Conservation (phyloP, 1,139 yeast genomes). For the Candida pseudocylindracea region DNA sequence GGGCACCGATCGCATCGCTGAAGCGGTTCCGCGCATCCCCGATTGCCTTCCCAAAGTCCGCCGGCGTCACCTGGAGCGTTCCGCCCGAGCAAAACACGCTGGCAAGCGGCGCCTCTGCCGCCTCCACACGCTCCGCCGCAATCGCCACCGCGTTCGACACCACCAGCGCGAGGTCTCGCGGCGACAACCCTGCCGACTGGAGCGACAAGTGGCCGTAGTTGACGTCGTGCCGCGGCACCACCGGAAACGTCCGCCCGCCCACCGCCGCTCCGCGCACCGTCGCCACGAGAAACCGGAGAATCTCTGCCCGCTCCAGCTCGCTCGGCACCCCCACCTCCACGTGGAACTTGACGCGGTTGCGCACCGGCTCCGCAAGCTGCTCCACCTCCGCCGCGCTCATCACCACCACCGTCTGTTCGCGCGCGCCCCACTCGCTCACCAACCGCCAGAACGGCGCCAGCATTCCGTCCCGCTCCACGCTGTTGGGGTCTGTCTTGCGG, state of each 20-base stretch:
- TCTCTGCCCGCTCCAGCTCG: constrained; percentile 46
- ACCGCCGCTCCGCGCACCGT: constrained; percentile 3
- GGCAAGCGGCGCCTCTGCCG: constrained; percentile 5
- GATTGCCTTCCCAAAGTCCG: constrained; percentile 53
- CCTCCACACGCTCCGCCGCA: constrained; percentile 28
- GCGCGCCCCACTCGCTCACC: too few species aligned
- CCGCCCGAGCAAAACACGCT: constrained; percentile 25
- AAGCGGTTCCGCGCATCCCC: constrained; percentile 70
- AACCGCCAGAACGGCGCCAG: too few species aligned
- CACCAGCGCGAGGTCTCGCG: constrained; percentile 60
- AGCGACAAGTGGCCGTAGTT: constrained; percentile 38
- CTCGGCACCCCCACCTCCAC: constrained; percentile 56
- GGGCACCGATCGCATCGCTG: constrained; percentile 93
- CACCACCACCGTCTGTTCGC: constrained; percentile 11
- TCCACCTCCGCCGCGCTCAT: constrained; percentile 61
- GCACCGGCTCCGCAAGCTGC: constrained; percentile 37
- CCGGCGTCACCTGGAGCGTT: constrained; percentile 26
- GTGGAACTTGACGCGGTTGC: constrained; percentile 60
- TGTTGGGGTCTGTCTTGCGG: too few species aligned
- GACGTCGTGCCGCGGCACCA: constrained; percentile 26
- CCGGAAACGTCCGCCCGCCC: constrained; percentile 7
- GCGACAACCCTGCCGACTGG: constrained; percentile 86
- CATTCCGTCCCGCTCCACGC: too few species aligned
- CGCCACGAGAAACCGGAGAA: constrained; percentile 27
- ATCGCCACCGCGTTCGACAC: constrained; percentile 38